Base-by-base conservation (phyloP, 2,329 filamentous ascomycete genomes). In the Beauveria scarabaeidicola region DNA sequence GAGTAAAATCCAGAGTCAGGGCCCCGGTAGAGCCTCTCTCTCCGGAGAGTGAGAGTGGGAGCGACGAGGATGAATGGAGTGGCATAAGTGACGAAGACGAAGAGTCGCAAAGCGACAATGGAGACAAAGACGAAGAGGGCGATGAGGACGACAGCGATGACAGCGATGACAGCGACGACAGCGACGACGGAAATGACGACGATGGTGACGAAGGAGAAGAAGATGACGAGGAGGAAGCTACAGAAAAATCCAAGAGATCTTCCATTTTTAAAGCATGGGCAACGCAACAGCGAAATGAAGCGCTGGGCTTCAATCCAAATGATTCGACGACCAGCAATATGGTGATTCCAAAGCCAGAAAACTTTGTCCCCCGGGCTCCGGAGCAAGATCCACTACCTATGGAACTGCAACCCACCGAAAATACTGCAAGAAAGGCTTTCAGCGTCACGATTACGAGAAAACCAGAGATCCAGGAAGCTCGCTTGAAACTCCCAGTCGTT, bases 181-280 rank as follows among this genome's bases (percentile, higher is more conserved):
- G 66, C 5, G 70, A 70, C 41, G 70, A 68, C 9, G 67, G 70
- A 0, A 64, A 64, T 3, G 67, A 69, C 3, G 68, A 72, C 1
- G 70, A 72, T 13, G 69, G 70, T 2, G 70, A 69, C 1, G 70
- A 69, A 4, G 71, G 69, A 2, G 69, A 69, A 0, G 71, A 70
- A 1, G 64, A 67, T 0, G 68, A 70, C 53, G 67, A 69, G 10
- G 66, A 63, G 2, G 66, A 68, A 1, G 61, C 66, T 10, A 66
- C 66, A 21, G 64, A 64, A 38, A 68, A 70, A 51, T 66, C 69
- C 17, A 69, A 72, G 64, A 74, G 62, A 71, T 71, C 74, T 7
- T 84, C 82, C 2, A 91, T 90, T 0, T 99, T 99, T 79, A 97
- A 97, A 72, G 82, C 88, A 2, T 99, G 94, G 94, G 94, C 94